These are phyloP conservation scores for Cercospora berteroae DNA, from an alignment of 2,329 filamentous ascomycete species.

Conservation along the genomic window DNA sequence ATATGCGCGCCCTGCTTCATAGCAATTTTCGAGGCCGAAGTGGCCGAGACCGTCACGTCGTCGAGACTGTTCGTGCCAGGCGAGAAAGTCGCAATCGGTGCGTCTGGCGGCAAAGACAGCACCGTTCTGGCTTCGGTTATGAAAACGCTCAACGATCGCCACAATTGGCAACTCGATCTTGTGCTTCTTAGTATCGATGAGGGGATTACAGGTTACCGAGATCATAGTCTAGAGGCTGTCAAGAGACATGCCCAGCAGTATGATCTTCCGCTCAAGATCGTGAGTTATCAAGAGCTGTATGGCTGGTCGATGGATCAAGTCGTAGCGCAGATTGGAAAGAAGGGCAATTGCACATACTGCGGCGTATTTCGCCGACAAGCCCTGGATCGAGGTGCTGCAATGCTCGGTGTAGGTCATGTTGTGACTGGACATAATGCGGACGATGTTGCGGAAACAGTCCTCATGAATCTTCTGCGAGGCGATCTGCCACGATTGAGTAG, in stretches of 20 bases:
- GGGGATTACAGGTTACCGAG: slow-evolving; percentile 93
- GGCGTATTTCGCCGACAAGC: slow-evolving; percentile 94
- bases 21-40: slow-evolving; percentile 81
- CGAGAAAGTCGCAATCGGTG: slow-evolving; percentile 88
- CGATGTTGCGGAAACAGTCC: slow-evolving; percentile 91
- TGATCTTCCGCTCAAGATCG: slow-evolving; percentile 84
- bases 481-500: slow-evolving; percentile 84
- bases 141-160: slow-evolving; percentile 87
- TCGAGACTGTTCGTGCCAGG: slow-evolving; percentile 78
- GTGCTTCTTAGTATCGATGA: slow-evolving; percentile 91
- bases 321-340: slow-evolving; percentile 92
- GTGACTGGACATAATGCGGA: slow-evolving; percentile 98
- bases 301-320: slow-evolving; percentile 99
- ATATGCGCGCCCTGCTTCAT: slow-evolving; percentile 90
- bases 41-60: slow-evolving; percentile 85
- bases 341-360: slow-evolving; percentile 98
- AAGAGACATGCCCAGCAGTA: slow-evolving; percentile 92
- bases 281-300: slow-evolving; percentile 91
- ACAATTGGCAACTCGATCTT: slow-evolving; percentile 81
- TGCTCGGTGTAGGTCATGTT: slow-evolving; percentile 84
- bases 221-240: slow-evolving; percentile 93
- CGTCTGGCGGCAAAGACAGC: slow-evolving; percentile 95
- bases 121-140: slow-evolving; percentile 93
- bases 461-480: slow-evolving; percentile 93
- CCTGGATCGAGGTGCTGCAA: slow-evolving; percentile 84